Conservation (phyloP, 1,284 basidiomycete species). For the Chalciporus sp. region DNA sequence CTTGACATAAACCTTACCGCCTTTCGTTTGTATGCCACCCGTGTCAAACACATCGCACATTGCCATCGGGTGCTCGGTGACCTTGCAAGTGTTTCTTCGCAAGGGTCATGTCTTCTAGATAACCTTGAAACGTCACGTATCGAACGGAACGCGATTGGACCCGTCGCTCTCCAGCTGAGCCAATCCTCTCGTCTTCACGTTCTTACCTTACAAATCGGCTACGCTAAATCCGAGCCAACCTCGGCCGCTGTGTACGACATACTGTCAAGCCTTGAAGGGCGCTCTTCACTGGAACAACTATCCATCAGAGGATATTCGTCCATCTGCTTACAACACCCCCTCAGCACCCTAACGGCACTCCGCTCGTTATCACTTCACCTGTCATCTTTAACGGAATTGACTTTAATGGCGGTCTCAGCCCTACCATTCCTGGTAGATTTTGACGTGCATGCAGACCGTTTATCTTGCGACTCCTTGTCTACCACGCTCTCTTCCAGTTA, state of each 20-base stretch:
- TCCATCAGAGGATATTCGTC: conserved; percentile 50
- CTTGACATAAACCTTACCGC: conserved; percentile 23
- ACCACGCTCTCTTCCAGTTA: conserved; percentile 19
- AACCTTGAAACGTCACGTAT: conserved; percentile 44
- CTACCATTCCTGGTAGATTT: conserved; percentile 49
- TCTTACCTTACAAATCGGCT: conserved; percentile 48
- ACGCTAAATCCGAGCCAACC: conserved; percentile 10
- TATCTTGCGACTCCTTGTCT: conserved; percentile 38
- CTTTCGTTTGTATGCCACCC: conserved; percentile 47
- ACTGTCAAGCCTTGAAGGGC: conserved; percentile 32
- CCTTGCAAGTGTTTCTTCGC: conserved; percentile 21
- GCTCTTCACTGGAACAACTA: conserved; percentile 41
- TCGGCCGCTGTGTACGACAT: conserved; percentile 25
- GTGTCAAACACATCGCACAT: conserved; percentile 49
- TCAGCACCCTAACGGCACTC: conserved; percentile 43
- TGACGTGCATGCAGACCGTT: conserved; percentile 49
- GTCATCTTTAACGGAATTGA: conserved; percentile 44
- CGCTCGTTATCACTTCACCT: conserved; percentile 46
- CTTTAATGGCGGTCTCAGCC: conserved; percentile 43
- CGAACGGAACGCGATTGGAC: conserved; percentile 37
- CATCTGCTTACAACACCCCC: conserved; percentile 36
- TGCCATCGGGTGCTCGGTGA: conserved; percentile 34
- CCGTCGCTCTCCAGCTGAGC: conserved; percentile 35
- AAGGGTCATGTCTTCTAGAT: conserved; percentile 34
- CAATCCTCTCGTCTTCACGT: conserved; percentile 40